Base-by-base conservation (phyloP, 2,329 filamentous ascomycete genomes). In the Botrytis hyacinthi region DNA sequence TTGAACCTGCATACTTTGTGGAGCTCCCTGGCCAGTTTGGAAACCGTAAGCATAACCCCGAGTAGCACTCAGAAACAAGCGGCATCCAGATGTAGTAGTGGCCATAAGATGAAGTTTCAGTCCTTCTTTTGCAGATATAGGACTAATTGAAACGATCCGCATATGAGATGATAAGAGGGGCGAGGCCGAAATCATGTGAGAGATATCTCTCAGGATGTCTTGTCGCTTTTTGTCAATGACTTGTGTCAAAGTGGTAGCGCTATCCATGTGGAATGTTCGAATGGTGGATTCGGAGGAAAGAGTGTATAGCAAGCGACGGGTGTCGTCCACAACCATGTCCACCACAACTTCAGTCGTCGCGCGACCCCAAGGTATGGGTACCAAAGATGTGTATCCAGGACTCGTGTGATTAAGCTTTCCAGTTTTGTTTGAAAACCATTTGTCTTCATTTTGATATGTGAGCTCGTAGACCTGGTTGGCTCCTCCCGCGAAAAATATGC, bases 1-100 rank as follows among this genome's bases (percentile, higher is more conserved):
- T 78, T 97, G 92, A n/a, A 98, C 90, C 82, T 98, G 95, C 94
- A 99, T 98, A 83, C 94, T 98, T 78, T 93, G 95, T 0, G 96
- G 95, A 0, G 93, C 90, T 73, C 72, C 84, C 82, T 76, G 82
- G 81, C 86, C 88, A 84, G 91, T 90, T 3, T 90, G 88, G 82
- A 76, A 82, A 81, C 86, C 88, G 83, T 91, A 91, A 2, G 90
- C 89, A 29, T 93, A 92, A 76, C 79, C 80, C 57, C 92, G 92
- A 0, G 94, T 97, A 8, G 95, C 94, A 80, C 94, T 98, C 71
- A 99, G 87, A 81, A 96, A 98, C 7, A 99, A 89, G 35, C 96
- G 90, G 80, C 95, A 97, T 32, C 97, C 96, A 0, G 94, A 97
- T 74, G 92, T 91, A 0, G 95, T 98, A 22, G 95, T 91, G 3